phyloP scores from a whole-genome alignment of 257 asterid genomes.

The Capsicum chinense region DNA sequence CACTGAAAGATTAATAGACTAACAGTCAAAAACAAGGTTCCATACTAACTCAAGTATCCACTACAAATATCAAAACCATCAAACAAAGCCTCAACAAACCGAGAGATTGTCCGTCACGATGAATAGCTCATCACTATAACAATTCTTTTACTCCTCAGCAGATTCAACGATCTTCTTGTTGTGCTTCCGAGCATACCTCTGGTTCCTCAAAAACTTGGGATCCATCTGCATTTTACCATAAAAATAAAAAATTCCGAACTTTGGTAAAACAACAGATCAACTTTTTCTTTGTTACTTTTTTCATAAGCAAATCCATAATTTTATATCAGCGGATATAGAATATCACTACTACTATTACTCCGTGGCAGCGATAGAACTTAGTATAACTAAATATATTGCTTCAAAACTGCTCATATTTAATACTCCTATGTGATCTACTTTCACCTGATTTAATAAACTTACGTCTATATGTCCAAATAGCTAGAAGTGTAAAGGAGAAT shows the following conservation, averaged over 20 bases:
- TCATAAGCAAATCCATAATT: background rate
- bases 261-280: background rate
- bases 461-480: background rate
- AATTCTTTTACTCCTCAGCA: slow-evolving; percentile 61
- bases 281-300: background rate
- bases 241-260: background rate
- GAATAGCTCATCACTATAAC: slow-evolving; percentile 9
- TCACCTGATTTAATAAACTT: background rate
- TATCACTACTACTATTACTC: background rate
- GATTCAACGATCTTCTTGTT: slow-evolving; percentile 58
- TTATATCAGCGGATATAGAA: background rate
- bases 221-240: slow-evolving; percentile 58
- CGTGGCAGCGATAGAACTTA: background rate
- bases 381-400: background rate
- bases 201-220: slow-evolving; percentile 94
- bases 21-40: background rate
- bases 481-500: background rate
- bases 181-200: slow-evolving; percentile 96
- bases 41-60: background rate
- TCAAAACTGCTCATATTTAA: background rate
- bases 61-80: background rate
- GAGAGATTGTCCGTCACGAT: background rate
- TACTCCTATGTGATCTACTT: background rate
- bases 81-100: background rate
- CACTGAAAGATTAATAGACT: background rate